Base-by-base conservation (phyloP, 2,329 filamentous ascomycete genomes). In the Fusarium sp. region DNA sequence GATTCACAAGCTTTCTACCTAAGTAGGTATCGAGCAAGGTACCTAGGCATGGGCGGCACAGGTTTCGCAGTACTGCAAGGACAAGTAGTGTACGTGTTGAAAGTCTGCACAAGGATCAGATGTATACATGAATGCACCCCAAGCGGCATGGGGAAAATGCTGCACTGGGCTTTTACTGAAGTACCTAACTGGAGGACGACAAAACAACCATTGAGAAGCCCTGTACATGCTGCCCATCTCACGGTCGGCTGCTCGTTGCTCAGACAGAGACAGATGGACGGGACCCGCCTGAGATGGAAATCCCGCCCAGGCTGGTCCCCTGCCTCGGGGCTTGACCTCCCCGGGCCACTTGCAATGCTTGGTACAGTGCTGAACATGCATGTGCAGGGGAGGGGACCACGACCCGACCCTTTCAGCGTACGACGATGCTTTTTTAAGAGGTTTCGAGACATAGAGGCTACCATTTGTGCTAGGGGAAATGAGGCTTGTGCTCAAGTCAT, bases 401-500 rank as follows among this genome's bases (percentile, higher is more conserved):
- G 8, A 50, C 37, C 47, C 21, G 41, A 31, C n/a, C 20, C 68
- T 61, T 62, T 46, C 47, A 62, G 55, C 35, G 47, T 52, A 31
- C 46, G 33, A 41, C 41, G 46, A 57, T 58, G 47, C 26, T 46
- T 49, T 43, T 46, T 39, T 49, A n/a, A 29, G 35, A 68, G 43
- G 54, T 48, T 47, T 39, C 41, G 49, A 69, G 59, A 69, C 60
- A 61, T 61, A 33, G 41, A 47, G 29, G 23, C 41, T 69, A 61
- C 60, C 35, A 44, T 28, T 18, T 24, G 38, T 52, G 23, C 37
- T 26, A 42, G 35, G 28, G 42, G 38, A 55, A 35, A 48, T 41
- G 52, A 50, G 47, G 56, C 48, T 47, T 62, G 56, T 21, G 49
- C 41, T n/a, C 24, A 69, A 52, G 67, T 68, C 48, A 29, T 57